These are phyloP conservation scores for Heritiera littoralis DNA, from an alignment of 345 rosid species.

Conservation along the genomic window DNA sequence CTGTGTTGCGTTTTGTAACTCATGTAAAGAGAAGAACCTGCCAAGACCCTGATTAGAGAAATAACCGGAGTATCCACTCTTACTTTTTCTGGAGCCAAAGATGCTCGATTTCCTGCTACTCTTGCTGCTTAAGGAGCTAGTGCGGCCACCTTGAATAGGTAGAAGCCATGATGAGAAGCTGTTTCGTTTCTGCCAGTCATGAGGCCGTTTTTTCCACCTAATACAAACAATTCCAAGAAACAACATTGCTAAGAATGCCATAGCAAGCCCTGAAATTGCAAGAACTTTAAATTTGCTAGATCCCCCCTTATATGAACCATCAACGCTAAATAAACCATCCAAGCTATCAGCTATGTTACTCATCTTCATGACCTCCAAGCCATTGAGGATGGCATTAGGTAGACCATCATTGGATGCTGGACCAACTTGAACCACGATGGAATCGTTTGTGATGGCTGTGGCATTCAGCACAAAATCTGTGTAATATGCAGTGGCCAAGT, in stretches of 20 bases:
- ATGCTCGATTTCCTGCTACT: slow-evolving; percentile 54
- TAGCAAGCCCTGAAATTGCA: slow-evolving; percentile 51
- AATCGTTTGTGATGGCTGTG: slow-evolving; percentile 42
- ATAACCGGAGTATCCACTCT: slow-evolving; percentile 50
- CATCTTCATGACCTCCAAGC: slow-evolving; percentile 76
- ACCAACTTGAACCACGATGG: slow-evolving; percentile 67
- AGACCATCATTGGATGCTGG: slow-evolving; percentile 44
- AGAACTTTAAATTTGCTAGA: slow-evolving; percentile 46
- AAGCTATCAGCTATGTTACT: slow-evolving; percentile 60
- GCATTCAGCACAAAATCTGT: slow-evolving; percentile 58
- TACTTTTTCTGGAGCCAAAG: slow-evolving; percentile 60
- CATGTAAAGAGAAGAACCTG: slow-evolving; percentile 53
- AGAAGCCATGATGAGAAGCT: slow-evolving; percentile 82
- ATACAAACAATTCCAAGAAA: slow-evolving; percentile 46
- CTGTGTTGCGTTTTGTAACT: slow-evolving; percentile 64
- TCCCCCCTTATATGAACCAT: slow-evolving; percentile 36
- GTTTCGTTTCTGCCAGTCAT: slow-evolving; percentile 57
- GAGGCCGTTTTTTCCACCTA: slow-evolving; percentile 57
- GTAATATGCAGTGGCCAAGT: slow-evolving; percentile 52
- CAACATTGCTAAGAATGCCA: slow-evolving; percentile 50
- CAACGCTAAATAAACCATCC: slow-evolving; percentile 47
- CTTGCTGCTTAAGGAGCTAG: slow-evolving; percentile 52
- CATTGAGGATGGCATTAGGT: slow-evolving; percentile 70
- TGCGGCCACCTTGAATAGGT: slow-evolving; percentile 50
- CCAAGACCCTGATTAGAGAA: slow-evolving; percentile 69